A percentile compares a stretch with the other conserved stretches of the same genome.
These are phyloP conservation scores for Murraya koenigii DNA, from an alignment of 345 rosid species.

Conservation along the genomic window DNA sequence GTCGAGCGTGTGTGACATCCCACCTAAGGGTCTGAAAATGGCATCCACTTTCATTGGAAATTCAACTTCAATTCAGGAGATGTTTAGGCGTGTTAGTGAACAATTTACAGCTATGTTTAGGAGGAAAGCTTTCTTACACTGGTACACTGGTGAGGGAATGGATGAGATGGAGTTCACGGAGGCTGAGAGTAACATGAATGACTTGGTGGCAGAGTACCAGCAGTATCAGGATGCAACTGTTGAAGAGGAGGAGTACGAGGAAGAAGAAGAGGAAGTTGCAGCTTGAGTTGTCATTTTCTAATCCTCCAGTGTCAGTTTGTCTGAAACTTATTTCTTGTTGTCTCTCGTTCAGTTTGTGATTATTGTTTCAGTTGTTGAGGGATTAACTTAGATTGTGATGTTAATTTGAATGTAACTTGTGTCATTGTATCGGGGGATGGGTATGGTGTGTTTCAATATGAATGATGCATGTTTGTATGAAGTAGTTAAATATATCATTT, in stretches of 20 bases:
- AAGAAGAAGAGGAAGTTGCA: constrained; percentile 24
- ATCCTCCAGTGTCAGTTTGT: neutral
- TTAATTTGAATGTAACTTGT: constrained; percentile 2
- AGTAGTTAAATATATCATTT: neutral
- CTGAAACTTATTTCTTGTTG: constrained; percentile 13
- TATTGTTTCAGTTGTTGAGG: neutral
- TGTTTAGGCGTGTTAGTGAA: constrained; percentile 30
- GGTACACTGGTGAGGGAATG: constrained; percentile 32
- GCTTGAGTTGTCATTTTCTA: neutral
- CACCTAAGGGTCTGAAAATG: constrained; percentile 30
- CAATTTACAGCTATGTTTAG: constrained; percentile 31
- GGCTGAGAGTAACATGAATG: constrained; percentile 33
- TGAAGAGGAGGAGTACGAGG: constrained; percentile 21
- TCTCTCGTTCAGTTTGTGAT: constrained; percentile 15
- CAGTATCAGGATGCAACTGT: constrained; percentile 34
- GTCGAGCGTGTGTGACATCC: constrained; percentile 33
- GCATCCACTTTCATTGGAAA: constrained; percentile 29
- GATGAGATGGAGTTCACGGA: constrained; percentile 32
- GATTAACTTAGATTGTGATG: constrained; percentile 6
- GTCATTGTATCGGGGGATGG: neutral
- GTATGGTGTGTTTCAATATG: neutral
- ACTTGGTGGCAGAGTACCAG: constrained; percentile 30
- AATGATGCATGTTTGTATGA: neutral
- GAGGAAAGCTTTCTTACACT: constrained; percentile 31
- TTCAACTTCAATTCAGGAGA: constrained; percentile 30